Evolutionary conservation across 2,329 filamentous ascomycete species (phyloP), one percentile per base, ranked within the genome.

Genomic region (Alternaria conjuncta): DNA sequence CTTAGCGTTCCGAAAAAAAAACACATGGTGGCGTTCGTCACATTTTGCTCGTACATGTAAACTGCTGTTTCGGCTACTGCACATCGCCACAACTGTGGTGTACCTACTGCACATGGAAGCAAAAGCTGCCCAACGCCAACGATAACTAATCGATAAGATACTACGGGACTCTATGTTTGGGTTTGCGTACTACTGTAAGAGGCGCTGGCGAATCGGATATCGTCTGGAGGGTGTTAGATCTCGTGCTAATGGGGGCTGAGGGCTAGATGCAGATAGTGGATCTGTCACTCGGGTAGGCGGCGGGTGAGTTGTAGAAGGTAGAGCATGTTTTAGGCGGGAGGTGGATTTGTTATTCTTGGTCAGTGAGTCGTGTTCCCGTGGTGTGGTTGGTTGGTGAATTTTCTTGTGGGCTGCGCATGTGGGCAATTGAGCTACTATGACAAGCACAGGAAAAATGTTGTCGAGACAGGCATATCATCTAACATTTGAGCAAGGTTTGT

Each of bases 41-140:
- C 28, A 18, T 20, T 41, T 41, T 49, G 45, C 45, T 49, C 15
- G 15, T 28, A 43, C 28, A 26, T 23, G 49, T 32, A 21, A 13
- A 23, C 46, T 20, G 36, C 10, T 20, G 56, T 58, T 51, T 58
- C 46, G 47, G 46, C 56, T 51, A 51, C 56, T 51, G 45, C 56
- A 51, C 43, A 18, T 32, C 13, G 56, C 46, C 56, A 51, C 55
- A 28, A 12, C 32, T 58, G 11, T 44, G 23, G 18, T 41, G 46
- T 44, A 23, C 13, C 32, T 28, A 44, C 25, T 28, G 15, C 18
- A 23, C 30, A 30, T 23, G 15, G 20, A 23, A 2, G 20, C 49
- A 30, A 53, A 53, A n/a, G 49, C 20, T 23, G 28, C 20, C 49
- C 49, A 53, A 41, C 13, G 13, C 36, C 28, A 20, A 20, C 49